Evolutionary conservation across 805 yeast species (phyloP).

Genomic region (Candida hispaniensis): DNA sequence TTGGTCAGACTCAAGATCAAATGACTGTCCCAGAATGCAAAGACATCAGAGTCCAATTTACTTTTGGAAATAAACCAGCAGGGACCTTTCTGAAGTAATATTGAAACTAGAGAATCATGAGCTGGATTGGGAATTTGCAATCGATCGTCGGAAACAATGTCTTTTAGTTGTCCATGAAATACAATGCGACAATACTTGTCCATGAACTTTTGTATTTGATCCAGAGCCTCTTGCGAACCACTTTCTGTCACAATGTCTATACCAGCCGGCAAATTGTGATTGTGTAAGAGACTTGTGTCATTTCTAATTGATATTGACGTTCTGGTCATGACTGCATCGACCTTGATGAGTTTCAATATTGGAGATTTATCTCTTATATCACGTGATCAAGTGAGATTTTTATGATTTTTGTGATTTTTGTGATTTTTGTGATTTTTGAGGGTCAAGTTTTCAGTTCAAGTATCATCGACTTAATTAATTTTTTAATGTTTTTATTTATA

Average conservation of each 20-base stretch:
- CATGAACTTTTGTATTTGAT: constrained; percentile 6
- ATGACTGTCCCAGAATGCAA: constrained; percentile 25
- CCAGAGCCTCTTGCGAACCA: constrained; percentile 1
- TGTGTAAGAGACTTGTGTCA: background rate
- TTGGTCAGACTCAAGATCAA: constrained; percentile 28
- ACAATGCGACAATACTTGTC: constrained; percentile 4
- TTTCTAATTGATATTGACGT: constrained; percentile 6
- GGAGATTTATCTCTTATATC: background rate
- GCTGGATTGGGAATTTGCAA: too few relatives aligned
- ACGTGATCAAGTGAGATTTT: background rate
- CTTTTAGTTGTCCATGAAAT: constrained; percentile 2
- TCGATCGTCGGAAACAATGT: too few relatives aligned
- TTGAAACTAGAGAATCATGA: constrained; percentile 9
- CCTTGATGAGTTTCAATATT: background rate
- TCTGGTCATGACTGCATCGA: constrained; percentile 3
- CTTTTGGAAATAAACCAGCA: constrained; percentile 18
- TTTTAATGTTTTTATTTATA: too few relatives aligned
- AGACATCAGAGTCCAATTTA: constrained; percentile 27
- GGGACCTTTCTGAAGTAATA: background rate
- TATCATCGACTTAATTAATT: too few relatives aligned
- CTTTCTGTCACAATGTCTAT: constrained; percentile 3
- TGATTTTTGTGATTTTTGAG: too few relatives aligned
- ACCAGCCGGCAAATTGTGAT: constrained; percentile 7
- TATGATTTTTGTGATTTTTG: too few relatives aligned
- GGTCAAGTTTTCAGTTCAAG: too few relatives aligned